Conservation (phyloP, 2,329 filamentous ascomycete species). For the Lanzia echinophila region DNA sequence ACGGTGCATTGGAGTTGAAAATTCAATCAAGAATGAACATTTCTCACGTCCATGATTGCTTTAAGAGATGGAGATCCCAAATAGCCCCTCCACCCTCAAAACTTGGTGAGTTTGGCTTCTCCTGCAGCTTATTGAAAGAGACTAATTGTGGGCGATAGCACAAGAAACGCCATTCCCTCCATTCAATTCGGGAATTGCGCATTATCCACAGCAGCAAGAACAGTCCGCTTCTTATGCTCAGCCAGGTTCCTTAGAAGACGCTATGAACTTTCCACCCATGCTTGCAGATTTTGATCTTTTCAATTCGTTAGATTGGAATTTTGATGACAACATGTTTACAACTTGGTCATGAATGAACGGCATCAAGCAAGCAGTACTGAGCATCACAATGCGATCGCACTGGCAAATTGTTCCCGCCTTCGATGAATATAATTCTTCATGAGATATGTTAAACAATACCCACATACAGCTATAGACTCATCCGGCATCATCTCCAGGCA, state of each 20-base stretch:
- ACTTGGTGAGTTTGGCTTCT: neutral
- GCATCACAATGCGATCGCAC: neutral
- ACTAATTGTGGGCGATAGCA: neutral
- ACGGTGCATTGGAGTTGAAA: constrained; percentile 49
- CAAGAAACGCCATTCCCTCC: neutral
- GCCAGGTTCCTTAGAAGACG: constrained; percentile 1
- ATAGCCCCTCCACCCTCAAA: constrained; percentile 2
- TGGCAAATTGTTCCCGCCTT: no score
- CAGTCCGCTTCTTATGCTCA: neutral
- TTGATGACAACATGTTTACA: constrained; percentile 9
- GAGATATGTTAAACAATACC: no score
- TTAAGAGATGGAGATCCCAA: constrained; percentile 57
- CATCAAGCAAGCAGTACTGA: neutral
- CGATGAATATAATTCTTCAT: no score
- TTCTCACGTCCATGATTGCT: constrained; percentile 59
- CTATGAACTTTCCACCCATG: constrained; percentile 4
- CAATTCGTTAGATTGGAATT: constrained; percentile 18
- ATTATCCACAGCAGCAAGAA: constrained; percentile 2
- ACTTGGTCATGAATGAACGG: neutral
- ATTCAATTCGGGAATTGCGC: neutral
- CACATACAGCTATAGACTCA: no score
- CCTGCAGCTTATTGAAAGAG: neutral
- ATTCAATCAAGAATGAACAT: constrained; percentile 62
- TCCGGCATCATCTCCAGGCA: no score
- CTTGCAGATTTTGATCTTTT: constrained; percentile 15